phyloP scores from a whole-genome alignment of 1,284 basidiomycete genomes.

The Athelia sp. region DNA sequence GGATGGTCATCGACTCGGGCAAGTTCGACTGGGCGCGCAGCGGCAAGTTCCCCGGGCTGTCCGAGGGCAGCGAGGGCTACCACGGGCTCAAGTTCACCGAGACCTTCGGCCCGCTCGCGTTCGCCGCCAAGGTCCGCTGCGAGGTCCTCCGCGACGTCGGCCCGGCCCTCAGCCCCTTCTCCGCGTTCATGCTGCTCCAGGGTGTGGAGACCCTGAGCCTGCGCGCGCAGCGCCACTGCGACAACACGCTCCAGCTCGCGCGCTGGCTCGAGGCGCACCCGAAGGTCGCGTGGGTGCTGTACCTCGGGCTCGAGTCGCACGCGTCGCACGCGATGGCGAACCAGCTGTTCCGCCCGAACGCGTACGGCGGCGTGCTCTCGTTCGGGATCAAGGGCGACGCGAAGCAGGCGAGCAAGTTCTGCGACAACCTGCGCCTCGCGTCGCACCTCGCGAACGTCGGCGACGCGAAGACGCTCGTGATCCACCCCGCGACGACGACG shows the following conservation, averaged over 20 bases:
- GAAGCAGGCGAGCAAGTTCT: no score
- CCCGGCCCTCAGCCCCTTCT: constrained; percentile 85
- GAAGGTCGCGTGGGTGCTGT: constrained; percentile 49
- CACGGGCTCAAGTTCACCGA: constrained; percentile 70
- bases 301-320: constrained; percentile 50
- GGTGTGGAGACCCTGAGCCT: constrained; percentile 87
- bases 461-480: no score
- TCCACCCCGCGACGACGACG: constrained; percentile 76
- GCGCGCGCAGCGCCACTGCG: no score
- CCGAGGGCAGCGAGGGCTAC: no score
- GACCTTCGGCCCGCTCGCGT: constrained; percentile 71
- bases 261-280: constrained; percentile 19
- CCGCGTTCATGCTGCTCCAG: constrained; percentile 76
- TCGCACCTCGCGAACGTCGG: no score
- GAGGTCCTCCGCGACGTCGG: constrained; percentile 79
- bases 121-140: constrained; percentile 68
- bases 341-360: constrained; percentile 30
- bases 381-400: constrained; percentile 57
- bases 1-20: constrained; percentile 77
- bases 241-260: constrained; percentile 49
- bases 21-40: no score
- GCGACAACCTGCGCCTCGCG: no score
- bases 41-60: no score
- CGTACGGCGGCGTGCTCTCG: constrained; percentile 54
- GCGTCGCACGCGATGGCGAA: constrained; percentile 42